phyloP scores from a whole-genome alignment of 202 grass and related monocot species.

The Alloteropsis angusta region DNA sequence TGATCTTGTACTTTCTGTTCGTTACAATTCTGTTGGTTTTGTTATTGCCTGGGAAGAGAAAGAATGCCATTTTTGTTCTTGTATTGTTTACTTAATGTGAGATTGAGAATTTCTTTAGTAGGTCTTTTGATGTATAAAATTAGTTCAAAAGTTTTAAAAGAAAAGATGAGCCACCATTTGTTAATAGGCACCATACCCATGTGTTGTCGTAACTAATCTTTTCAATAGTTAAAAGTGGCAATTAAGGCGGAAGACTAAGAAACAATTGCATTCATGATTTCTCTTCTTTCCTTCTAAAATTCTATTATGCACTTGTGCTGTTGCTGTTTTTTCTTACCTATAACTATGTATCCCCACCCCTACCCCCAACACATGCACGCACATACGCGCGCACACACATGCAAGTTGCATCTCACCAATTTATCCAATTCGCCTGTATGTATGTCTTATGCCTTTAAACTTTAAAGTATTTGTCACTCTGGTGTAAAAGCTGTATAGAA shows the following conservation, averaged over 20 bases:
- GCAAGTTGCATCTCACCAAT: background rate
- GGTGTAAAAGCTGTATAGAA: background rate
- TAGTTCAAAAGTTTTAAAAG: background rate
- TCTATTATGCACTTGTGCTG: background rate
- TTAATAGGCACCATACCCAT: background rate
- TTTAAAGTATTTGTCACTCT: background rate
- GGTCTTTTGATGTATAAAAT: too few relatives aligned
- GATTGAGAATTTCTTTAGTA: too few relatives aligned
- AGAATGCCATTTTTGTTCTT: background rate
- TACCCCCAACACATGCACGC: too few relatives aligned
- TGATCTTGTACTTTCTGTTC: slow-evolving; percentile 19
- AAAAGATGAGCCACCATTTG: background rate
- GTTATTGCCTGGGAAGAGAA: background rate
- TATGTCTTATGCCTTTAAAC: background rate
- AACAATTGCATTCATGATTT: background rate
- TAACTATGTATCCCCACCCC: background rate
- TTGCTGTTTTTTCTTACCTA: background rate
- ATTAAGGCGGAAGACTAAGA: background rate
- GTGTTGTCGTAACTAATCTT: background rate
- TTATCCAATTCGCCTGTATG: background rate
- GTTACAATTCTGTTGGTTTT: slow-evolving; percentile 17
- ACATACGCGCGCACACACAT: too few relatives aligned
- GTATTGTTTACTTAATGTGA: slow-evolving; percentile 15
- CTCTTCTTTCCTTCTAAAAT: background rate
- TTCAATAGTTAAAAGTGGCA: background rate